Base-by-base conservation (phyloP, 192 early-diverging fungal genomes). In the Irineochytrium annulatum region DNA sequence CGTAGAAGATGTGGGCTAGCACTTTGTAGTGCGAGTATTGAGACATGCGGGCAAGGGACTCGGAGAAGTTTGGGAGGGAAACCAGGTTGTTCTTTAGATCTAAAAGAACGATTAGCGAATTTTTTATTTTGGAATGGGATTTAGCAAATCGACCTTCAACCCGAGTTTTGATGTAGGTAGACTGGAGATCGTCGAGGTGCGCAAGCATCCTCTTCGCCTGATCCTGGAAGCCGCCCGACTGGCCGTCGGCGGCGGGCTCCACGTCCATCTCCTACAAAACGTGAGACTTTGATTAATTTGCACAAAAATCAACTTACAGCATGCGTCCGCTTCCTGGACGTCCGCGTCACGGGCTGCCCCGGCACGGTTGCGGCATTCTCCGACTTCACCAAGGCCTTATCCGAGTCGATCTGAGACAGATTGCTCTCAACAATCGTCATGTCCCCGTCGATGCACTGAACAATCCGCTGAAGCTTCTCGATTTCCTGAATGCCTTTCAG, bases 1-100 rank as follows among this genome's bases (percentile, higher is more conserved):
- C 85, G 69, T 92, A 94, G 37, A 87, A 74, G 29, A 98, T 72
- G 1, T 77, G 87, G 17, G 92, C 91, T 55, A 95, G 68, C 3
- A 87, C 79, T 26, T 80, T 70, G 65, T 93, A 89, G 35, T 70
- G 65, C n/a, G 82, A 81, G 63, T 86, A 84, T 43, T 76, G 67
- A 6, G 87, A 83, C 52, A 92, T 82, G 27, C 84, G 77, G 6
- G 78, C 74, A 22, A 97, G 75, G n/a, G 83, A 84, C 11, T 80
- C 76, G 13, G 80, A 67, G 57, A 91, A 87, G 32, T 24, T 45
- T 35, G 41, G 29, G 31, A 57, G 17, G 11, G 6, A 31, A 22
- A 26, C 54, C 26, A 24, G 6, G 33, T 43, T 20, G 14, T 27
- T 19, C 22, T 67, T 43, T 24, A 16, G 41, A n/a, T 0, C 53